phyloP scores from a whole-genome alignment of 345 rosid genomes.

The Corchorus capsularis region DNA sequence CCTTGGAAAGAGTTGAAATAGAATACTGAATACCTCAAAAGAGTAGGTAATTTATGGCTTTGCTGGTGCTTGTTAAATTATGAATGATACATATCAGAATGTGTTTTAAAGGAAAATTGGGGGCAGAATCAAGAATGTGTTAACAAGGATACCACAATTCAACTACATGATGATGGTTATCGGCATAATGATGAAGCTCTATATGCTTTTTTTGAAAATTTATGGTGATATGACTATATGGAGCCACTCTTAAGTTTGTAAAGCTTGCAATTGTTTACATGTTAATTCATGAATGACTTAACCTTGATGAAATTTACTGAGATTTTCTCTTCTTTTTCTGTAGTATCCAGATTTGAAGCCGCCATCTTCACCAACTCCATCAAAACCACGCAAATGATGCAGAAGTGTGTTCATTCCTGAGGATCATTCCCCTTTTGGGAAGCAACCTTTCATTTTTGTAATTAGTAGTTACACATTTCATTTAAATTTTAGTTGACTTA shows the following conservation, averaged over 20 bases:
- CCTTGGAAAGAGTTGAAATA: neutral
- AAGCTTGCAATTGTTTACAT: neutral
- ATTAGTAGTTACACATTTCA: neutral
- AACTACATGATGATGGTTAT: neutral
- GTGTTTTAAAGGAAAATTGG: no score
- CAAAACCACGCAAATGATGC: conserved; percentile 33
- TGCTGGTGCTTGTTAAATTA: no score
- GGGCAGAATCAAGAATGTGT: neutral
- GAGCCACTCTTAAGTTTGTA: neutral
- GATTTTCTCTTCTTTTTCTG: conserved; percentile 2
- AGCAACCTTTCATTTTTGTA: neutral
- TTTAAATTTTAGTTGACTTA: neutral
- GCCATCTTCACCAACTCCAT: conserved; percentile 61
- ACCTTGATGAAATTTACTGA: conserved; percentile 9
- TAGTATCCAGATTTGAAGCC: conserved; percentile 64
- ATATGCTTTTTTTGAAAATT: neutral
- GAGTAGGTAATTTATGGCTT: no score
- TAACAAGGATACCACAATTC: no score
- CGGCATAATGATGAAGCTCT: neutral
- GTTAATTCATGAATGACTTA: neutral
- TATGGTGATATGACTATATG: neutral
- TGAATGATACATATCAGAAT: no score
- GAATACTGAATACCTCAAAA: no score
- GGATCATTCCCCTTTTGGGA: neutral
- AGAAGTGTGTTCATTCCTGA: neutral